These are phyloP conservation scores for Solanum paucissectum DNA, from an alignment of 257 asterid species.

Conservation along the genomic window DNA sequence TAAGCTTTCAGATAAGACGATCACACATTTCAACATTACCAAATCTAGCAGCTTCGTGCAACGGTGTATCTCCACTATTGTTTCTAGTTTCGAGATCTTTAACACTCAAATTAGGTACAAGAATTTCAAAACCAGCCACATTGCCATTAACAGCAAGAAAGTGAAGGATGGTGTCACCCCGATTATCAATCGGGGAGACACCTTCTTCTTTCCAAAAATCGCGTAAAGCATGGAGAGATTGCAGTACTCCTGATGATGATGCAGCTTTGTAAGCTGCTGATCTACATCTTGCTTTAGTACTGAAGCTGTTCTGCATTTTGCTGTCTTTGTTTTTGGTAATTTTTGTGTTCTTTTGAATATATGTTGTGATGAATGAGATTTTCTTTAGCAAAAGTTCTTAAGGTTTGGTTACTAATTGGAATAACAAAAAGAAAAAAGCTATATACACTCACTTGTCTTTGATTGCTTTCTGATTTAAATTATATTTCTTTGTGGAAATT, in stretches of 20 bases:
- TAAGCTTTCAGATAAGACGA: not conserved
- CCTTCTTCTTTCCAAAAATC: not conserved
- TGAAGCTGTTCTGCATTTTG: not conserved
- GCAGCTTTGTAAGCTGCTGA: slow-evolving; percentile 4
- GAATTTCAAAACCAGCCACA: not conserved
- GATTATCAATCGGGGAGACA: not conserved
- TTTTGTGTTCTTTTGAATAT: not conserved
- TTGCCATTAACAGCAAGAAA: not conserved
- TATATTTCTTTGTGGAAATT: not conserved
- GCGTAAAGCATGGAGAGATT: not conserved
- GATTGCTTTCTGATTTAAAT: not conserved
- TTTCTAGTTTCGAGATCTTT: not conserved
- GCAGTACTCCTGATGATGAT: not conserved
- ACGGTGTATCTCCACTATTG: not conserved
- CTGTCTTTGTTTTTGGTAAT: not conserved
- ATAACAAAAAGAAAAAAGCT: not conserved
- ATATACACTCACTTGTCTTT: not conserved
- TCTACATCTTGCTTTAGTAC: not conserved
- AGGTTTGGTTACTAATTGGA: not conserved
- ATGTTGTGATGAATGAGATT: not conserved
- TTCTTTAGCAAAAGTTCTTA: not conserved
- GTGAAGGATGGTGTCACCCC: slow-evolving; percentile 3
- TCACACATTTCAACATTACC: not conserved
- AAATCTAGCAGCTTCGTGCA: slow-evolving; percentile 1
- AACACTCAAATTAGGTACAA: not conserved